Percentiles rank a stretch among this genome's conserved stretches.
These are phyloP conservation scores for Metroxylon sagu DNA, from an alignment of 176 grass and related monocot genomes.

Conservation along the genomic window DNA sequence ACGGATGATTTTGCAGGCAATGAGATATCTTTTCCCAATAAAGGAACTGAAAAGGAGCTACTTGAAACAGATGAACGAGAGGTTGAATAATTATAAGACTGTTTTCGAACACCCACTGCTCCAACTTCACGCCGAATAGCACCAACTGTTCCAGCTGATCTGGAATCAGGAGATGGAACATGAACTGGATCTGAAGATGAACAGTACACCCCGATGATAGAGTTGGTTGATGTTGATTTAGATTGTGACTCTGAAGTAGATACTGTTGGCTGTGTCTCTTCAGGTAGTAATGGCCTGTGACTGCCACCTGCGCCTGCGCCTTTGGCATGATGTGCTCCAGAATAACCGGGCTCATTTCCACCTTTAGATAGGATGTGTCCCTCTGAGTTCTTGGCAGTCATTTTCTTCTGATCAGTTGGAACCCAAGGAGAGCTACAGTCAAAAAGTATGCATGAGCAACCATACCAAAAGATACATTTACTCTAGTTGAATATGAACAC, in stretches of 20 bases:
- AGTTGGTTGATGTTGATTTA: slow-evolving; percentile 35
- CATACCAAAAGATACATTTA: not conserved
- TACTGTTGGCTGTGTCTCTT: slow-evolving; percentile 12
- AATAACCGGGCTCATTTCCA: not conserved
- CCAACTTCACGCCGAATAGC: slow-evolving; percentile 28
- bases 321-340: not conserved
- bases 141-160: slow-evolving; percentile 30
- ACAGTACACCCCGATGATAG: slow-evolving; percentile 24
- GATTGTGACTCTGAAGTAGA: slow-evolving; percentile 28
- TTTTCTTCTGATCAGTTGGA: slow-evolving; percentile 30
- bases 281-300: not conserved
- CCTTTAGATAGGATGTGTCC: slow-evolving; percentile 20
- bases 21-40: slow-evolving; percentile 30
- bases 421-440: slow-evolving; percentile 28
- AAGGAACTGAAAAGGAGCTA: slow-evolving; percentile 22
- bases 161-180: slow-evolving; percentile 19
- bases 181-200: slow-evolving; percentile 34
- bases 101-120: slow-evolving; percentile 31
- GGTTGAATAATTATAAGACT: slow-evolving; percentile 14
- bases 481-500: slow-evolving; percentile 5
- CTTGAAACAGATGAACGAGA: slow-evolving; percentile 28
- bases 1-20: slow-evolving; percentile 21
- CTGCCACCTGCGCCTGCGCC: slow-evolving; percentile 6
- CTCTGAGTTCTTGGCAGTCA: slow-evolving; percentile 30
- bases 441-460: slow-evolving; percentile 24